These are phyloP conservation scores for Cladophialophora exuberans DNA, from an alignment of 2,329 filamentous ascomycete genomes.

Conservation along the genomic window DNA sequence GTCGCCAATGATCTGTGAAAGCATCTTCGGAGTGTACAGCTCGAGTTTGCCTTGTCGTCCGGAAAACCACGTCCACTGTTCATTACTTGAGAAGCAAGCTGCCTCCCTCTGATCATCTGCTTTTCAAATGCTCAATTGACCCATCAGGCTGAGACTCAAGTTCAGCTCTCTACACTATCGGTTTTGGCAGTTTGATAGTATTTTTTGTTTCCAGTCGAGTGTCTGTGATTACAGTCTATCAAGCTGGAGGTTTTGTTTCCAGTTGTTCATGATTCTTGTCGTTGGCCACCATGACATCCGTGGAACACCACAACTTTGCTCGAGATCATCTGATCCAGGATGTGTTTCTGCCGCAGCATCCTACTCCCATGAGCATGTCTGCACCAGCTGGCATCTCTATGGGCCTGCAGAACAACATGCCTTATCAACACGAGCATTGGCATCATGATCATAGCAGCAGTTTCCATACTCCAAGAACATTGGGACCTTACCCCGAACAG, in stretches of 20 bases:
- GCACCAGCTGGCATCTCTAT: constrained; percentile 1
- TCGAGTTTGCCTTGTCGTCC: constrained; percentile 13
- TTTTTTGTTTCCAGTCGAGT: neutral
- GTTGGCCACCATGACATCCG: neutral
- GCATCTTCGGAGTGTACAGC: constrained; percentile 2
- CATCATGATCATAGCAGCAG: neutral
- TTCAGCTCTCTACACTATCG: neutral
- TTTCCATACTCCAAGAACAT: constrained; percentile 4
- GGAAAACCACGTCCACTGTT: neutral
- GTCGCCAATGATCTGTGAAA: constrained; percentile 6
- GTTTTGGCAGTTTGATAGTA: neutral
- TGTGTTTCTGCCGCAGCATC: neutral
- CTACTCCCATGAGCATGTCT: neutral
- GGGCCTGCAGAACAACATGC: neutral
- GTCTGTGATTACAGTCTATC: neutral
- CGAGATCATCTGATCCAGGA: neutral
- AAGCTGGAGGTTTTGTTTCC: neutral
- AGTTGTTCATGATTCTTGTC: neutral
- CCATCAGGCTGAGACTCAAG: constrained; percentile 10
- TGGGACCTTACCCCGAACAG: neutral
- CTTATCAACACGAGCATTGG: neutral
- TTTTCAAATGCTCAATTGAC: neutral
- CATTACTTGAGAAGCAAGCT: constrained; percentile 7
- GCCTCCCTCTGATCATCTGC: neutral
- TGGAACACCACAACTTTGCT: neutral